Evolutionary conservation across 1,284 basidiomycete genomes (phyloP), one percentile per base, ranked within the genome.

Genomic region (Heliocybe sulcata): DNA sequence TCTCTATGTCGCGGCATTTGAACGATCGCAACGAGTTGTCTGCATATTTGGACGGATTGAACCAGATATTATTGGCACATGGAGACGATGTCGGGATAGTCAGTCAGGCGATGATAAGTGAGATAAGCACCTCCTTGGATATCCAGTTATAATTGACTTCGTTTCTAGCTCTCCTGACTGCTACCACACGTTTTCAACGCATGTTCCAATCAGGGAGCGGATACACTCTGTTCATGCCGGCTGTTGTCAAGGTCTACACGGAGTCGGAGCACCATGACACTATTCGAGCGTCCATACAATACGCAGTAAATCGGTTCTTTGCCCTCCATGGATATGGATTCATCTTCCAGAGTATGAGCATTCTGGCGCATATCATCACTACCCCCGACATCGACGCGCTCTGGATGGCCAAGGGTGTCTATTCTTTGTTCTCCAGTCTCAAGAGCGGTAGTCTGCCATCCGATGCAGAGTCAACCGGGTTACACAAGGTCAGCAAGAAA

Each of bases 301-400:
- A 90, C 61, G 79, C 85, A 2, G 69, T 80, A 55, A 82, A 80
- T 60, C 80, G 87, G 8, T 91, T 92, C 69, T 88, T 85, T 60
- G 83, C 87, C 2, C 75, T 89, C 2, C 89, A 92, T 63, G 77
- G 81, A 58, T 87, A 91, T 51, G 77, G 82, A 0, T 91, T 91
- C 63, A 73, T 90, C 42, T 91, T 89, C 65, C 90, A 92, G 64
- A 79, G 79, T 27, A 71, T 91, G 54, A 85, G 85, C 56, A 76
- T 81, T 19, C 70, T 85, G 47, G 77, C 83, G 0, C 81, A 81
- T 55, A 65, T 85, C 23, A 67, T 81, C 26, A 72, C 75, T 55
- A 66, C 83, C 20, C 74, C 82, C 1, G 69, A 69, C 2, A 69
- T 76, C 19, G 79, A 83, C 51, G 69, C 66, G 1, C 67, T 73